phyloP scores from a whole-genome alignment of 164 flowering plant genomes.

The Dillenia turbinata region DNA sequence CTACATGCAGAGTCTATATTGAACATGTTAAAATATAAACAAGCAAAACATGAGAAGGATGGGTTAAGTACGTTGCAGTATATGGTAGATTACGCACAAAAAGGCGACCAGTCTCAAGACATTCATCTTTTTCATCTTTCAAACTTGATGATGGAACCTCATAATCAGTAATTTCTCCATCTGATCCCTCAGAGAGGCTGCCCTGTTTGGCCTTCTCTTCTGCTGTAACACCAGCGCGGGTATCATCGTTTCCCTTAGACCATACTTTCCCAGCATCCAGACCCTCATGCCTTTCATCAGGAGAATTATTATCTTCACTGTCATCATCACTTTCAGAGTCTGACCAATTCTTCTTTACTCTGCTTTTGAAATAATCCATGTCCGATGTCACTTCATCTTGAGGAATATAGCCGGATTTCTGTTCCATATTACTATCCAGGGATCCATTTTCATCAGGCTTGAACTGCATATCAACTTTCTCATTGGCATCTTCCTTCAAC shows the following conservation, averaged over 20 bases:
- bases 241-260: conserved; percentile 9
- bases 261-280: conserved; percentile 10
- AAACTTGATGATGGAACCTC: conserved; percentile 17
- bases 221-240: conserved; percentile 1
- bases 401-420: conserved; percentile 17
- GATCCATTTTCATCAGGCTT: conserved; percentile 17
- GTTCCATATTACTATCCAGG: conserved; percentile 10
- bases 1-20: not conserved
- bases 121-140: conserved; percentile 31
- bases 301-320: conserved; percentile 20
- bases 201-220: conserved; percentile 20
- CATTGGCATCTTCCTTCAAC: conserved; percentile 16
- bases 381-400: conserved; percentile 51
- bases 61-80: conserved; percentile 58
- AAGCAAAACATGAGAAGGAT: not conserved
- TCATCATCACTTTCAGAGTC: conserved; percentile 61
- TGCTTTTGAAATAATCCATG: conserved; percentile 81
- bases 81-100: conserved; percentile 93
- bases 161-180: conserved; percentile 19
- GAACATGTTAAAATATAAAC: not conserved
- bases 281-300: conserved; percentile 10
- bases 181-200: conserved; percentile 17
- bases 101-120: conserved; percentile 65
- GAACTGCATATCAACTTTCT: conserved; percentile 13
- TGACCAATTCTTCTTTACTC: conserved; percentile 73